These are phyloP conservation scores for Imleria badia DNA, from an alignment of 768 basidiomycete genomes.

Conservation along the genomic window DNA sequence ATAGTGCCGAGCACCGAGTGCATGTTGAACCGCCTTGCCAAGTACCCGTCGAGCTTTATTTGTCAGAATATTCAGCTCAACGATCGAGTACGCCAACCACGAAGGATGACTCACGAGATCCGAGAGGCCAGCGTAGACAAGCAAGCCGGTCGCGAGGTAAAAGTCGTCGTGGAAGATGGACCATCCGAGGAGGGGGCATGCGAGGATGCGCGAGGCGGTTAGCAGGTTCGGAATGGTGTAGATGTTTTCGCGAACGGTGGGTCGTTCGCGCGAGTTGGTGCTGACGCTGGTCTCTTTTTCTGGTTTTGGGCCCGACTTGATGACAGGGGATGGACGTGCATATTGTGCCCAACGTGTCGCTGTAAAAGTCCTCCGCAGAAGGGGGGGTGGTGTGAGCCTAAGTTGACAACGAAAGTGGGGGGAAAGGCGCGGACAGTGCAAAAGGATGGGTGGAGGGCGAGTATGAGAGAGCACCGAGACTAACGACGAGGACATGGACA, in stretches of 20 bases:
- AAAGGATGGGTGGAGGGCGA: background rate
- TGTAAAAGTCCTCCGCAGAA: constrained; percentile 11
- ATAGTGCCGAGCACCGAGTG: constrained; percentile 92
- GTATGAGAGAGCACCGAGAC: constrained; percentile 9
- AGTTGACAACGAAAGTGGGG: background rate
- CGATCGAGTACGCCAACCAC: background rate
- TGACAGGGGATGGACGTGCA: constrained; percentile 9
- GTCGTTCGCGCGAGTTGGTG: constrained; percentile 23
- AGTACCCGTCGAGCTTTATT: constrained; percentile 88
- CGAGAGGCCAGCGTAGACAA: constrained; percentile 90
- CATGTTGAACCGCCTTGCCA: constrained; percentile 87
- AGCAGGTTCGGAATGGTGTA: constrained; percentile 93
- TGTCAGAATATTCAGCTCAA: background rate
- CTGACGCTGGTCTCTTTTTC: constrained; percentile 3
- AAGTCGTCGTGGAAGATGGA: constrained; percentile 82
- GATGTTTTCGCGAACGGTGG: constrained; percentile 72
- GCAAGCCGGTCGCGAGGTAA: constrained; percentile 72
- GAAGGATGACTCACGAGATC: constrained; percentile 66
- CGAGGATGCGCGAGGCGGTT: constrained; percentile 81
- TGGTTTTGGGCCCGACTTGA: constrained; percentile 1
- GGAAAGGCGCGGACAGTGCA: background rate
- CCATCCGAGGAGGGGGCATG: constrained; percentile 93
- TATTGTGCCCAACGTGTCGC: constrained; percentile 13
- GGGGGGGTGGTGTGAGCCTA: background rate
- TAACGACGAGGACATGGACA: constrained; percentile 14